Base-by-base conservation (phyloP, 1,284 basidiomycete genomes). In the Vanrija sp. region DNA sequence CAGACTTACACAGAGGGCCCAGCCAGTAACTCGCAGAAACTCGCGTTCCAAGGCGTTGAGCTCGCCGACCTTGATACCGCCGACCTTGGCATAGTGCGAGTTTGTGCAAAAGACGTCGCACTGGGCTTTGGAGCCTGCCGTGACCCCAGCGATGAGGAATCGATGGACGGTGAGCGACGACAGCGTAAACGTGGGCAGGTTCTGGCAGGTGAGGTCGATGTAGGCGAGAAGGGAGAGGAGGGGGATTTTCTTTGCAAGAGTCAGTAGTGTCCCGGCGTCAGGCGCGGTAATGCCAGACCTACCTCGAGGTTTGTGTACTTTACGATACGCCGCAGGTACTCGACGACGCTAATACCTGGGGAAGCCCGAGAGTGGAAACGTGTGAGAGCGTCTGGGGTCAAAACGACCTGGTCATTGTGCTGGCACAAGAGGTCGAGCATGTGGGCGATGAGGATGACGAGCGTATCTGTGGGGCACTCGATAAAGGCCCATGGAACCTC, bases 31-130 rank as follows among this genome's bases (percentile, higher is more conserved):
- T 56, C 81, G 80, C 39, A 96, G 82, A 72, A 97, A 92, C 72
- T 96, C 93, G 68, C 89, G 81, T 78, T 97, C 93, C 57, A 97
- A 83, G 62, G 88, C 80, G 77, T 95, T 94, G 73, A 97, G 84
- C 77, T 97, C 93, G 54, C 81, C 80, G 50, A 91, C 80, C 62
- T 88, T 85, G 71, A 96, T 91, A 47, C 93, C 93, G 61, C 93
- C 93, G 36, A 97, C 91, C 77, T 87, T 88, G 25, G 93, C 89
- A 76, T 96, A 96, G 67, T 92, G 84, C 47, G 83, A 83, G 73
- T 96, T 96, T 43, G 89, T 89, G 77, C 89, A 93, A 73, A 96
- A 96, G 18, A 85, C 84, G 77, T 97, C 93, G 75, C 88, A 94
- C 49, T 95, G 83, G 1, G 89, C 89, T 76, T 97, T 96, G 75